Conservation (phyloP, 345 rosid genomes). For the Lepidium aucheri region DNA sequence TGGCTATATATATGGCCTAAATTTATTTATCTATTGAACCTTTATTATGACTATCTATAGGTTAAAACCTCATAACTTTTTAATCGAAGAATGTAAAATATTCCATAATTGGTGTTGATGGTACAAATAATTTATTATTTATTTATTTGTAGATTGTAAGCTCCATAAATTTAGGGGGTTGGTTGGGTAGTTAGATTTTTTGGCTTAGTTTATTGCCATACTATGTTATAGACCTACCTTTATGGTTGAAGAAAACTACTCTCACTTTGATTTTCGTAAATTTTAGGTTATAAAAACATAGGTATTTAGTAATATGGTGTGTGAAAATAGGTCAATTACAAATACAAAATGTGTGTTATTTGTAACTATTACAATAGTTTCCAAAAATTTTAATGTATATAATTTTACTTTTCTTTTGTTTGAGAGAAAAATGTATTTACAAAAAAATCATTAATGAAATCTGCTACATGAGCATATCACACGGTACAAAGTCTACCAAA, state of each 20-base stretch:
- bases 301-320: too few species aligned
- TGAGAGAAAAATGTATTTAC: too few species aligned
- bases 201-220: not conserved
- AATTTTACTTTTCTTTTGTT: too few species aligned
- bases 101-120: not conserved
- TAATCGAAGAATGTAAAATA: slow-evolving; percentile 8
- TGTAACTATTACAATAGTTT: too few species aligned
- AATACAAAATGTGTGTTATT: too few species aligned
- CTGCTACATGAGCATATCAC: too few species aligned
- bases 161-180: slow-evolving; percentile 27
- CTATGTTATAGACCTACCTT: slow-evolving; percentile 8
- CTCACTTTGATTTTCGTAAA: not conserved
- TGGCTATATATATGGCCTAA: too few species aligned
- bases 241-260: slow-evolving; percentile 10
- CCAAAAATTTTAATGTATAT: too few species aligned
- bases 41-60: not conserved
- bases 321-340: too few species aligned
- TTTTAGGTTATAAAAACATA: not conserved
- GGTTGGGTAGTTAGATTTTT: slow-evolving; percentile 15
- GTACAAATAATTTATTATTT: not conserved
- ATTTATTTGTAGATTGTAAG: slow-evolving; percentile 3
- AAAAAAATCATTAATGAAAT: too few species aligned
- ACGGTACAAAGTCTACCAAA: too few species aligned
- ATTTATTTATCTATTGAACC: too few species aligned
- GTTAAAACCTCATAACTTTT: not conserved